Base-by-base conservation (phyloP, 805 yeast species). In the Ogataea sp. region DNA sequence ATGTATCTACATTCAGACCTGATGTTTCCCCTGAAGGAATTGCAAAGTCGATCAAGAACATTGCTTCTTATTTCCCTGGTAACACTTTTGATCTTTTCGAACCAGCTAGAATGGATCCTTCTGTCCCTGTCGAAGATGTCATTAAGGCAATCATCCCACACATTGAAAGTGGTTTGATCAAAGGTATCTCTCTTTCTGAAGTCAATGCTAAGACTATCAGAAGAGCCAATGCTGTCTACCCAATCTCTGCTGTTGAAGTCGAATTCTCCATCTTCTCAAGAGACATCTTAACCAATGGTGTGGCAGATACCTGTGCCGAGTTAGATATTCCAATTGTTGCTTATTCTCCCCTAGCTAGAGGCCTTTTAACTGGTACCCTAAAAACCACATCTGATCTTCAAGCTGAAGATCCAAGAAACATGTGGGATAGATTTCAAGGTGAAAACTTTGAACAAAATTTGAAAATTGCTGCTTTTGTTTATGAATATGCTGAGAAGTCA, bases 301-400 rank as follows among this genome's bases (percentile, higher is more conserved):
- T 83, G 17, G 71, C 80, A 44, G 73, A 68, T 3, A 69, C 72
- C 5, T 75, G 81, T 46, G 68, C 72, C 18, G 75, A 80, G 44
- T 59, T 69, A 26, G 67, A 67, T n/a, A 73, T 88, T 40, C 82
- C 90, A 11, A 65, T 85, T 23, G 66, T 85, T 42, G 84, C 88
- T 20, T 88, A 88, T 59, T 82, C 95, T 24, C 96, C 96, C 23
- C 67, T 88, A 40, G 82, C 88, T 9, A 71, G 84, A 50, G 96
- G 96, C 1, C 64, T 80, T 43, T 67, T 88, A 39, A 79, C 90
- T 3, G 95, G 93, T 40, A 45, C 52, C 26, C 59, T 78, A 39
- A 75, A 60, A 20, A 58, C 70, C 6, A 49, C 61, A 17, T 50
- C 57, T 0, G 79, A 75, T 39, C 51, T 82, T 29, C 73, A 78